Conservation (phyloP, 805 yeast species). For the Grigorovia transvaalensis region DNA sequence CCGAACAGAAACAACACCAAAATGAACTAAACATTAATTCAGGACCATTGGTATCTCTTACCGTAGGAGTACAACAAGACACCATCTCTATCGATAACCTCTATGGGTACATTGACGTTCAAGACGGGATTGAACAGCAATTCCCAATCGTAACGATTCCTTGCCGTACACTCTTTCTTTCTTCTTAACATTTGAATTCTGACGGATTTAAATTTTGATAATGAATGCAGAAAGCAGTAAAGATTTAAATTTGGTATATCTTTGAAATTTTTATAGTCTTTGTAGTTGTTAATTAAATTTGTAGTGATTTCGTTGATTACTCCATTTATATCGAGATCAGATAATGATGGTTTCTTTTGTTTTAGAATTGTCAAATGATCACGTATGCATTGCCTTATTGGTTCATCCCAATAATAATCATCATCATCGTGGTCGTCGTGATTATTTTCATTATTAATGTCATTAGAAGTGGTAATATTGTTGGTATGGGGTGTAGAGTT, state of each 20-base stretch:
- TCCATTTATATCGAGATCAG: constrained; percentile 4
- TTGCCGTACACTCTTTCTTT: constrained; percentile 30
- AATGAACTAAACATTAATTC: background rate
- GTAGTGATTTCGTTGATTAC: constrained; percentile 7
- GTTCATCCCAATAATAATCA: constrained; percentile 23
- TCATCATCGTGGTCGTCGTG: background rate
- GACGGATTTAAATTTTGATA: constrained; percentile 27
- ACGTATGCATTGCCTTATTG: constrained; percentile 13
- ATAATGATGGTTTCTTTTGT: background rate
- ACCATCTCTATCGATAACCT: constrained; percentile 32
- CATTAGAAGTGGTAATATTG: background rate
- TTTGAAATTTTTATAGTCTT: constrained; percentile 16
- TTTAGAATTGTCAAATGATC: constrained; percentile 3
- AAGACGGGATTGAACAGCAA: constrained; percentile 28
- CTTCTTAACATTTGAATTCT: constrained; percentile 30
- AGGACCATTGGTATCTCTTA: background rate
- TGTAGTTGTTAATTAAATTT: constrained; percentile 18
- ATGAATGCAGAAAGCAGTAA: constrained; percentile 25
- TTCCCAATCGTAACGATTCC: constrained; percentile 33
- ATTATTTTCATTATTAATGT: background rate
- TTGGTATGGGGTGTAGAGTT: too few species aligned
- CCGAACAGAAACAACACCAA: background rate
- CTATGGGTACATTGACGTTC: constrained; percentile 26
- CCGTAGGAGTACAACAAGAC: constrained; percentile 34
- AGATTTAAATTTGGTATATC: constrained; percentile 32